Evolutionary conservation across 2,329 filamentous ascomycete species (phyloP), one percentile per base, ranked within the genome.

Genomic region (Paraphoma sp.): DNA sequence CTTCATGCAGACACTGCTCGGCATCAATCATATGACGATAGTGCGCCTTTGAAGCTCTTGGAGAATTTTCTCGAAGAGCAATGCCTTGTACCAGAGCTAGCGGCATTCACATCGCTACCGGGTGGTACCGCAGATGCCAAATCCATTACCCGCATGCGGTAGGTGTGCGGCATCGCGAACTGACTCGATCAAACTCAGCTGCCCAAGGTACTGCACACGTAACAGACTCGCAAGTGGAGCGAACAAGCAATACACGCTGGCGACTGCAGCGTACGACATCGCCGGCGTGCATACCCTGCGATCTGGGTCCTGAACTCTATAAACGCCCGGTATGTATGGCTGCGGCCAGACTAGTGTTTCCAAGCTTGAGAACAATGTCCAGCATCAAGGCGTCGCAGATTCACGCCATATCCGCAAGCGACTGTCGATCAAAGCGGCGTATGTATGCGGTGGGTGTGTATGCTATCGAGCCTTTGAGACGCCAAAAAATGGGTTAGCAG

Each of bases 351-450:
- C 33, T 36, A 10, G 33, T 36, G 14, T 2, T 10, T 36, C 10
- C 33, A 36, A 36, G 33, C 33, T 3, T 3, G 33, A 10, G 33
- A 14, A 14, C 33, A 6, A 36, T 36, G 2, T 36, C 33, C 56
- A 50, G 54, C 31, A 48, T 38, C 36, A 57, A 56, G 57, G 54
- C 59, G 57, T 60, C 46, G 59, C 57, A 54, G 47, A 60, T 53
- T 60, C 60, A 70, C 74, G 72, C 72, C 71, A 62, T 70, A 70
- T 63, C 70, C 70, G 71, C 63, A 56, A 63, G 60, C 57, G 57
- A 54, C 62, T 54, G 69, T 69, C 66, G 72, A 76, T 76, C 72
- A 59, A 51, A 63, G 59, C 58, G 53, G 64, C 62, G 63, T 60
- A 61, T 63, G 59, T 56, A 51, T 54, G 54, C 49, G 45, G 48